phyloP scores from a whole-genome alignment of 106 monocot species.

The Dioscorea dumetorum region DNA sequence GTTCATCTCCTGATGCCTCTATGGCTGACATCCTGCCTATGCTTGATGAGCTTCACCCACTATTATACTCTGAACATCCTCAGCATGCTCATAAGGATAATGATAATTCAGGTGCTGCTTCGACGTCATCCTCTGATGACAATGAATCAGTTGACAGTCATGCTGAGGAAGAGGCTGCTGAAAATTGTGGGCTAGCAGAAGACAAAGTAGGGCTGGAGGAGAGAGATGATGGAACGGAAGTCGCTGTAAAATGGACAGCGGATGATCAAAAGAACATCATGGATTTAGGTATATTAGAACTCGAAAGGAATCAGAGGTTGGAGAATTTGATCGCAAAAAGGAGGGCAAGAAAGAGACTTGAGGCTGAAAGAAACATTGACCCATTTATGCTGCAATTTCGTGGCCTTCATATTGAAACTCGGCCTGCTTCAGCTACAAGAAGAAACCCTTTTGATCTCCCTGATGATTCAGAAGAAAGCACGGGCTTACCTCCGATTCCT shows the following conservation, averaged over 20 bases:
- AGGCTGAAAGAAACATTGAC: constrained; percentile 42
- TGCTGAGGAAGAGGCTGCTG: constrained; percentile 27
- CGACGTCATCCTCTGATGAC: constrained; percentile 18
- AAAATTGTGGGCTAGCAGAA: constrained; percentile 37
- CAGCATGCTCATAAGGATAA: constrained; percentile 17
- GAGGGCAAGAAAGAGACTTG: constrained; percentile 44
- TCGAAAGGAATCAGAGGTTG: constrained; percentile 67
- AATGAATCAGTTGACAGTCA: constrained; percentile 37
- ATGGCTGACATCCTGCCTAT: constrained; percentile 62
- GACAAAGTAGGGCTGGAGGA: constrained; percentile 39
- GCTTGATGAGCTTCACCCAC: constrained; percentile 82
- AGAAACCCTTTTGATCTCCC: constrained; percentile 71
- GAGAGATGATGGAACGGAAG: constrained; percentile 32
- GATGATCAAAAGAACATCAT: constrained; percentile 85
- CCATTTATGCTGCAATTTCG: constrained; percentile 28
- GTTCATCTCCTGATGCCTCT: constrained; percentile 60
- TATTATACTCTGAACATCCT: constrained; percentile 47
- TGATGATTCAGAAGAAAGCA: constrained; percentile 42
- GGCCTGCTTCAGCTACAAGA: constrained; percentile 44
- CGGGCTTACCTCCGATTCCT: constrained; percentile 49
- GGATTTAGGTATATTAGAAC: constrained; percentile 58
- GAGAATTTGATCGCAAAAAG: constrained; percentile 73
- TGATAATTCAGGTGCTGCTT: constrained; percentile 28
- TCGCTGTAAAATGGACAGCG: constrained; percentile 62
- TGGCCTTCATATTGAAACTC: constrained; percentile 41